Conservation (phyloP, 2,329 filamentous ascomycete genomes). For the Penicillium sp. region DNA sequence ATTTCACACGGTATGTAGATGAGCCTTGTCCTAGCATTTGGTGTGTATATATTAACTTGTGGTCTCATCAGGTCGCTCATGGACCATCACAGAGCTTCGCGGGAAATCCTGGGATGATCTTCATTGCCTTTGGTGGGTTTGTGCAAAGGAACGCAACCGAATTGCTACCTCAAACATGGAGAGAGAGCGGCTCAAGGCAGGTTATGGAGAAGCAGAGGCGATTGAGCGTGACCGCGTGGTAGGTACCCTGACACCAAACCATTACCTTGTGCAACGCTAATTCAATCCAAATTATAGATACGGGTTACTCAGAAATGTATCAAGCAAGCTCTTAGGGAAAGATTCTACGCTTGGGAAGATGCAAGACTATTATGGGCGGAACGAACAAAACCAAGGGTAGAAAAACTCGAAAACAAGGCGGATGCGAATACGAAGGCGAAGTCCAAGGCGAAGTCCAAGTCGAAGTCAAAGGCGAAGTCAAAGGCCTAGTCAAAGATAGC, state of each 20-base stretch:
- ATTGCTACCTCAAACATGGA: conserved; percentile 74
- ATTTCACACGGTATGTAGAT: conserved; percentile 58
- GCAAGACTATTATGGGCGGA: conserved; percentile 27
- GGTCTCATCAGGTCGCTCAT: conserved; percentile 59
- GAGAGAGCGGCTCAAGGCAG: conserved; percentile 62
- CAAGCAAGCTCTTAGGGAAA: conserved; percentile 79
- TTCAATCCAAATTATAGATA: conserved; percentile 52
- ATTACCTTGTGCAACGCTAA: background rate
- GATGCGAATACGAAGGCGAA: background rate
- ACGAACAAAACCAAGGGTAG: background rate
- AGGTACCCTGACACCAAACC: conserved; percentile 32
- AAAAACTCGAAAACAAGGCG: background rate
- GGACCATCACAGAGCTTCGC: conserved; percentile 80
- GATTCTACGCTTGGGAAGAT: conserved; percentile 74
- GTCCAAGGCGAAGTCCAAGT: background rate
- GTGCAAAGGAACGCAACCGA: conserved; percentile 83
- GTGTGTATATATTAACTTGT: conserved; percentile 3
- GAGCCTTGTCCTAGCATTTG: conserved; percentile 14
- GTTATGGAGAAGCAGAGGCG: conserved; percentile 70
- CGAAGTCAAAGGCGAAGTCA: background rate
- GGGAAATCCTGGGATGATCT: conserved; percentile 91
- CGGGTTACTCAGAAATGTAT: conserved; percentile 74
- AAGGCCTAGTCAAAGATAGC: background rate
- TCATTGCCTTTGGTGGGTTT: conserved; percentile 91
- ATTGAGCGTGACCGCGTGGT: conserved; percentile 63